Evolutionary conservation across 2,329 filamentous ascomycete genomes (phyloP).

Genomic region (Blastomyces parvus): DNA sequence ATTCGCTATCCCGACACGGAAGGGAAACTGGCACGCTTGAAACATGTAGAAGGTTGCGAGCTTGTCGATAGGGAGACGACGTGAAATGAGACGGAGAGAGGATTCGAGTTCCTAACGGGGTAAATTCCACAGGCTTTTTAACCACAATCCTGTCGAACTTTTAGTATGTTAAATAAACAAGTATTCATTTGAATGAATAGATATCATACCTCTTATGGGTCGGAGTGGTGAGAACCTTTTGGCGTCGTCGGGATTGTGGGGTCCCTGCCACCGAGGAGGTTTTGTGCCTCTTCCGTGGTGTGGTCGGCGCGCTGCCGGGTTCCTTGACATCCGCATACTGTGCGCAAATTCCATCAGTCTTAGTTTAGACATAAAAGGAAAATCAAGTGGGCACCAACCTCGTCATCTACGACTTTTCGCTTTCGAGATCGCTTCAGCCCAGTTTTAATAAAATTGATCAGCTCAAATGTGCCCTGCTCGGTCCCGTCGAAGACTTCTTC

Average conservation of each 20-base stretch:
- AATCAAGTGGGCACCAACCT: slow-evolving; percentile 24
- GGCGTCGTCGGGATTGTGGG: slow-evolving; percentile 34
- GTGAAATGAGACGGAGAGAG: slow-evolving; percentile 66
- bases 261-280: slow-evolving; percentile 37
- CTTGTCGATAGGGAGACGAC: slow-evolving; percentile 82
- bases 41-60: slow-evolving; percentile 80
- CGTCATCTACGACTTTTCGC: slow-evolving; percentile 31
- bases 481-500: slow-evolving; percentile 68
- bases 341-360: background rate
- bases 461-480: slow-evolving; percentile 52
- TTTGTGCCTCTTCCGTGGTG: slow-evolving; percentile 51
- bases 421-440: slow-evolving; percentile 58
- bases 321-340: slow-evolving; percentile 28
- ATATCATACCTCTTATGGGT: slow-evolving; percentile 49
- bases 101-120: slow-evolving; percentile 79
- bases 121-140: slow-evolving; percentile 90
- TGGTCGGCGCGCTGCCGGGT: slow-evolving; percentile 31
- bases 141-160: slow-evolving; percentile 47
- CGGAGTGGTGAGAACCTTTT: slow-evolving; percentile 47
- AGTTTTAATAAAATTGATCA: slow-evolving; percentile 58
- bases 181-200: background rate
- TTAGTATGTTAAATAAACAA: slow-evolving; percentile 1
- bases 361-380: background rate
- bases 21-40: slow-evolving; percentile 82
- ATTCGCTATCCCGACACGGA: slow-evolving; percentile 86